Conservation (phyloP, 495 filamentous ascomycete genomes). For the Penicillium canariense region DNA sequence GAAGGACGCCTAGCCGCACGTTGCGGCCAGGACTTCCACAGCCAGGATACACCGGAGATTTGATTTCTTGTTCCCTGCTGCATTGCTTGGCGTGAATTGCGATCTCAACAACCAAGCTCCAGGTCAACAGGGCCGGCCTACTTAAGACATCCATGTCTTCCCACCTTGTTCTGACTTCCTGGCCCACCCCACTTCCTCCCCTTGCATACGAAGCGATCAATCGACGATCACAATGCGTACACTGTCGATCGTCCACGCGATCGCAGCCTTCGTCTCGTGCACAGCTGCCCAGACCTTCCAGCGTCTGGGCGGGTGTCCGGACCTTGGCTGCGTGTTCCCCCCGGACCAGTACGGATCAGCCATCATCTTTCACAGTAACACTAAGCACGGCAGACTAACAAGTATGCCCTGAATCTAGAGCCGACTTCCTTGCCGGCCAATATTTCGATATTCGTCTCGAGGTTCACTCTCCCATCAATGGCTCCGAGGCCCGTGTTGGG, state of each 20-base stretch:
- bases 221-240: constrained; percentile 25
- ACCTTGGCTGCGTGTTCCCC: constrained; percentile 70
- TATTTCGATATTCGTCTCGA: constrained; percentile 75
- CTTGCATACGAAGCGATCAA: background rate
- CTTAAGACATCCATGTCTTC: background rate
- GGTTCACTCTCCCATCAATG: constrained; percentile 73
- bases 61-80: background rate
- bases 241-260: constrained; percentile 14
- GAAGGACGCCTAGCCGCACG: background rate
- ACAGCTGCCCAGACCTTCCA: constrained; percentile 62
- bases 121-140: background rate
- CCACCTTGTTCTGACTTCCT: background rate
- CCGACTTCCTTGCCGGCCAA: constrained; percentile 71
- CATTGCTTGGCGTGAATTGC: background rate
- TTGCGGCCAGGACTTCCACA: background rate
- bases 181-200: background rate
- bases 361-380: background rate
- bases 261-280: constrained; percentile 23
- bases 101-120: background rate
- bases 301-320: constrained; percentile 66
- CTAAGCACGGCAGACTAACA: background rate
- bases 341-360: constrained; percentile 59
- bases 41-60: constrained; percentile 7
- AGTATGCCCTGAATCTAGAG: constrained; percentile 20
- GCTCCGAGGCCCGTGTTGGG: constrained; percentile 62